Conservation (phyloP, 257 asterid species). For the Nyctanthes arbortristis region DNA sequence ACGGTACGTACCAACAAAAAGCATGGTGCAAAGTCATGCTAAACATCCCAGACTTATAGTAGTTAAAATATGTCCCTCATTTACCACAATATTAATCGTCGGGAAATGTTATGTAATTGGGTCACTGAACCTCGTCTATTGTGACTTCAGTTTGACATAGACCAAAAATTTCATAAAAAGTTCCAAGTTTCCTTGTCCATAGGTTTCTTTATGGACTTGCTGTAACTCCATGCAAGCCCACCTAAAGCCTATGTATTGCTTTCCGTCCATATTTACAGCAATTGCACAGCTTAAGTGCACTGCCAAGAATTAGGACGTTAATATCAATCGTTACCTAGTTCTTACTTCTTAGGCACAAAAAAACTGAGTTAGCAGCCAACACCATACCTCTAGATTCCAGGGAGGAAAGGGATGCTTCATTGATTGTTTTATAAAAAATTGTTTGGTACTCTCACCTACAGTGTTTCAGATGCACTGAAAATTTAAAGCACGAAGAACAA, state of each 20-base stretch:
- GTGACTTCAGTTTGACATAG: slow-evolving; percentile 2
- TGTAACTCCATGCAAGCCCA: slow-evolving; percentile 54
- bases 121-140: neutral
- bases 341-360: neutral
- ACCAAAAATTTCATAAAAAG: slow-evolving; percentile 7
- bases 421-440: neutral
- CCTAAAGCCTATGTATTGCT: slow-evolving; percentile 58
- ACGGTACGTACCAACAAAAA: neutral
- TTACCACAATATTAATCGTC: neutral
- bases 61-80: too few relatives aligned
- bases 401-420: neutral
- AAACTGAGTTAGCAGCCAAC: neutral
- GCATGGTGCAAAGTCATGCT: too few relatives aligned
- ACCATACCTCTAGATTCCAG: too few relatives aligned
- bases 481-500: too few relatives aligned
- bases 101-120: neutral
- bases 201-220: slow-evolving; percentile 65
- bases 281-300: slow-evolving; percentile 59
- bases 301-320: slow-evolving; percentile 86
- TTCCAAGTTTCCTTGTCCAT: slow-evolving; percentile 33
- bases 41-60: too few relatives aligned
- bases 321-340: neutral
- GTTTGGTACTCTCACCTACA: neutral
- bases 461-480: neutral
- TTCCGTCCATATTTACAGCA: slow-evolving; percentile 87